Evolutionary conservation across 1,139 yeast genomes (phyloP).

Genomic region (Scheffersomyces titani): DNA sequence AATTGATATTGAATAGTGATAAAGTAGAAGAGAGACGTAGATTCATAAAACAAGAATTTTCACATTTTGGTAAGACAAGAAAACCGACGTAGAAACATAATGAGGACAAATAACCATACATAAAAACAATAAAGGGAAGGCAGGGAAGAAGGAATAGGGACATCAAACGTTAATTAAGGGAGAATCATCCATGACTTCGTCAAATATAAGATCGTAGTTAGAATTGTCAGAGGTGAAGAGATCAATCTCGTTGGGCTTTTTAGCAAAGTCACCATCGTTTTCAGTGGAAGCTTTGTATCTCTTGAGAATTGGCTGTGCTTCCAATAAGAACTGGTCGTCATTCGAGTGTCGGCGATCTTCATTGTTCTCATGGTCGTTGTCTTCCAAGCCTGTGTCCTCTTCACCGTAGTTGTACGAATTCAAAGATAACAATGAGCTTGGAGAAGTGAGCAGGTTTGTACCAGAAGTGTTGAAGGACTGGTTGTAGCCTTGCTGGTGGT

Average conservation of each 20-base stretch:
- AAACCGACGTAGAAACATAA: neutral
- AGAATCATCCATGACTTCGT: slow-evolving; percentile 30
- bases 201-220: slow-evolving; percentile 28
- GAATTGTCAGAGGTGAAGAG: neutral
- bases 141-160: neutral
- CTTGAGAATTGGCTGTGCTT: slow-evolving; percentile 1
- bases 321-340: slow-evolving; percentile 11
- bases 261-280: neutral
- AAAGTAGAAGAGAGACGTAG: neutral
- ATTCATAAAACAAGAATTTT: neutral
- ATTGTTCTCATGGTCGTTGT: slow-evolving; percentile 5
- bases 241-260: neutral
- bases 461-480: slow-evolving; percentile 6
- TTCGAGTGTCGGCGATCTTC: slow-evolving; percentile 1
- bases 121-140: slow-evolving; percentile 1
- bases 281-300: neutral
- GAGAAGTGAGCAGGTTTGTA: slow-evolving; percentile 32
- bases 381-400: slow-evolving; percentile 11
- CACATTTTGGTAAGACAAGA: neutral
- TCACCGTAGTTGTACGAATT: slow-evolving; percentile 28
- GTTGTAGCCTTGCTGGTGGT: slow-evolving; percentile 1
- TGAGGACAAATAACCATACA: neutral
- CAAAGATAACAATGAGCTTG: slow-evolving; percentile 35
- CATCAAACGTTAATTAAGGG: slow-evolving; percentile 7
- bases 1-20: neutral